phyloP scores from a whole-genome alignment of 495 filamentous ascomycete species.

The Bacidia rubella region DNA sequence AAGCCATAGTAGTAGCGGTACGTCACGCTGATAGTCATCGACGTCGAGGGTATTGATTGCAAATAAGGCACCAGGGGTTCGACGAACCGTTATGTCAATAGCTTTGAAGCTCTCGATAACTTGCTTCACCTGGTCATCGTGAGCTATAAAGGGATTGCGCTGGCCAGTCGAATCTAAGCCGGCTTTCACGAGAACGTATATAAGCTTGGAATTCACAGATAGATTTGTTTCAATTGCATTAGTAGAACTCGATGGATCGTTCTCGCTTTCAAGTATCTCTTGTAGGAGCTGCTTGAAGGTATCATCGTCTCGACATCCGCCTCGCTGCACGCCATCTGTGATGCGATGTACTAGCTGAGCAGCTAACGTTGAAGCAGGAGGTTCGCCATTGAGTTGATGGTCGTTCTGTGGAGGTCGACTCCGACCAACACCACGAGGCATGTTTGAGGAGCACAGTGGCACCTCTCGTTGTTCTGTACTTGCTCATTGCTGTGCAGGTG shows the following conservation, averaged over 20 bases:
- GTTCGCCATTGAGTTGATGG: constrained; percentile 16
- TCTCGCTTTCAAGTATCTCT: constrained; percentile 42
- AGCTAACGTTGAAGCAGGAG: constrained; percentile 56
- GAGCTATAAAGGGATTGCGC: constrained; percentile 47
- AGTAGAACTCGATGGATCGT: constrained; percentile 24
- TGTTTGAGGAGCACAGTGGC: background rate
- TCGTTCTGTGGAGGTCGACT: constrained; percentile 5
- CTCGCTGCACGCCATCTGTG: constrained; percentile 22
- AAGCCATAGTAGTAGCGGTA: constrained; percentile 69
- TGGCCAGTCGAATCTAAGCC: constrained; percentile 52
- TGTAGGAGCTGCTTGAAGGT: constrained; percentile 50
- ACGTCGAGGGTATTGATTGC: constrained; percentile 25
- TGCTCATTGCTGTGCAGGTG: background rate
- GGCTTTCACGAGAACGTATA: constrained; percentile 70
- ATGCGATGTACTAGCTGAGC: constrained; percentile 49
- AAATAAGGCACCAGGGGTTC: constrained; percentile 59
- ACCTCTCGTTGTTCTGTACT: too few relatives aligned
- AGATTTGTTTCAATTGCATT: constrained; percentile 47
- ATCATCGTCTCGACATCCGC: constrained; percentile 33
- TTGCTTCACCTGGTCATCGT: constrained; percentile 39
- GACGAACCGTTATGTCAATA: constrained; percentile 55
- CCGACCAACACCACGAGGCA: constrained; percentile 13
- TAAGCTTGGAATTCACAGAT: constrained; percentile 65
- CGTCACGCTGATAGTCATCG: constrained; percentile 18
- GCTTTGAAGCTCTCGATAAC: constrained; percentile 56